These are phyloP conservation scores for Eustoma russellianum DNA, from an alignment of 257 asterid genomes.

Conservation along the genomic window DNA sequence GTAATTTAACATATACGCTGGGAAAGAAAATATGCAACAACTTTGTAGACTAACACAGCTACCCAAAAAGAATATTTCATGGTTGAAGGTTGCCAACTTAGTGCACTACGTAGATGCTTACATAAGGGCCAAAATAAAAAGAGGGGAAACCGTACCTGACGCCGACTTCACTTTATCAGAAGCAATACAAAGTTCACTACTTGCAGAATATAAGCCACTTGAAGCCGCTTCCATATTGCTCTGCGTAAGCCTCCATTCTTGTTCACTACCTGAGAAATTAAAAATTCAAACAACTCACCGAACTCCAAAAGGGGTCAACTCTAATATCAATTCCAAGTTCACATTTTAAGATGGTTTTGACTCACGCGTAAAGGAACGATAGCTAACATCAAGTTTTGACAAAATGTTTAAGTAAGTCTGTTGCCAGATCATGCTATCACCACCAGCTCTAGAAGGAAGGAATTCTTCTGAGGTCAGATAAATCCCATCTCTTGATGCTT, in stretches of 20 bases:
- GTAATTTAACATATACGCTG: too few species aligned
- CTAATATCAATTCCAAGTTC: conserved; percentile 11
- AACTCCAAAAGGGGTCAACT: not conserved
- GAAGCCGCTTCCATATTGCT: conserved; percentile 94
- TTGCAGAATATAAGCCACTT: conserved; percentile 61
- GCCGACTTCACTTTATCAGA: conserved; percentile 67
- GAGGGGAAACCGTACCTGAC: conserved; percentile 47
- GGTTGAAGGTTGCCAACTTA: too few species aligned
- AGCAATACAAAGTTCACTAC: conserved; percentile 74
- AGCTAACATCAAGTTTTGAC: conserved; percentile 61
- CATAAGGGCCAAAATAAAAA: not conserved
- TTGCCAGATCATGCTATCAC: conserved; percentile 85
- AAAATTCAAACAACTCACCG: not conserved
- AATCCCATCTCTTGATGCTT: conserved; percentile 88
- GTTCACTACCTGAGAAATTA: conserved; percentile 75
- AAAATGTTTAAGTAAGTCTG: conserved; percentile 64
- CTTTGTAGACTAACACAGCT: too few species aligned
- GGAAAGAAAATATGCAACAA: too few species aligned
- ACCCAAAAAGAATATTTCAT: too few species aligned
- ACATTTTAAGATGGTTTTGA: conserved; percentile 12
- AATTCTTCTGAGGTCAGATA: conserved; percentile 43
- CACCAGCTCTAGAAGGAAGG: conserved; percentile 39
- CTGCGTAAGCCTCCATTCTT: conserved; percentile 90
- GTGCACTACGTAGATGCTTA: not conserved
- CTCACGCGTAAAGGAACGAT: conserved; percentile 83